Base-by-base conservation (phyloP, 352 stramenopile species). In the Phytophthora colocasiae region DNA sequence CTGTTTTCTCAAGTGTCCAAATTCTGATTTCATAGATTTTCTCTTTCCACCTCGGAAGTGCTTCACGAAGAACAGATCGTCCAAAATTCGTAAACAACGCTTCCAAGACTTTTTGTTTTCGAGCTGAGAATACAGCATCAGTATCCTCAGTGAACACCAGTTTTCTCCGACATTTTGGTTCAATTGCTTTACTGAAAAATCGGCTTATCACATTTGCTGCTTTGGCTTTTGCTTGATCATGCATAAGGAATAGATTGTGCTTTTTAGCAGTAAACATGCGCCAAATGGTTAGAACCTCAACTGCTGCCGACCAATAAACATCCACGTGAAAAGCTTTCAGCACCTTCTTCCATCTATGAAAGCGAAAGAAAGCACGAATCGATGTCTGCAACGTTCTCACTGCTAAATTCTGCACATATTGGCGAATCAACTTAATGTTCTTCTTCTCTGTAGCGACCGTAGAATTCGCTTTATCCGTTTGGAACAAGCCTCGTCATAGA, bases 371-470 rank as follows among this genome's bases (percentile, higher is more conserved):
- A 6, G 72, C 63, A 11, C 80, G 66, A 19, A 63, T 63, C 22
- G 59, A 73, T 1, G 60, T 29, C 46, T 92, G 83, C 3, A 92
- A 49, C 27, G 80, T 87, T 8, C 46, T 54, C 1, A 58, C 71
- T 4, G 81, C 83, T 32, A 89, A 74, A 15, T 75, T 60, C 7
- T 29, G 31, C 1, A 92, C 77, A 32, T 82, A 81, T 14, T 75
- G 69, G 0, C 73, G 68, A 19, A 90, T 85, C 6, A 81, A 48
- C 73, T 89, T 72, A 24, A 89, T 68, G 32, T 66, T 85, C 9
- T 54, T 69, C 43, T 92, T 78, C 27, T 89, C 73, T 0, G 41
- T 73, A 0, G 63, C 45, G n/a, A 92, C 87, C 2, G 22, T 66
- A 9, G 56, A 27, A 22, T 82, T 90, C 0, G 64, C 62, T 12